Conservation (phyloP, 1,139 yeast genomes). For the Suhomyces terraborum region DNA sequence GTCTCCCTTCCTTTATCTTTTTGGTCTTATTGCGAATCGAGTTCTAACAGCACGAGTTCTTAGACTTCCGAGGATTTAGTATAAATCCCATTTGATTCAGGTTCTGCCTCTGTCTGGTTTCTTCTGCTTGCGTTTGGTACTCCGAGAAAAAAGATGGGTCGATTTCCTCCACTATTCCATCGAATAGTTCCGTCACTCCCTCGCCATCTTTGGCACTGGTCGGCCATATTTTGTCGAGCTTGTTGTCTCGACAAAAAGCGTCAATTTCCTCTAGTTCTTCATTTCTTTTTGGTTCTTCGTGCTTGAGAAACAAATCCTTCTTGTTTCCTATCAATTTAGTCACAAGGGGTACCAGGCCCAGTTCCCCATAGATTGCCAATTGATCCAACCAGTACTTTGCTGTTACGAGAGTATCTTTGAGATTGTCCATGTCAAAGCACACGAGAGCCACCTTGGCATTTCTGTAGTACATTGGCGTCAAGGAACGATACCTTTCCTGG, state of each 20-base stretch:
- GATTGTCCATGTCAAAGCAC: slow-evolving; percentile 40
- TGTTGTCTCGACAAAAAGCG: slow-evolving; percentile 12
- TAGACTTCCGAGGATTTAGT: slow-evolving; percentile 4
- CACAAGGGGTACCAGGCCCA: slow-evolving; percentile 20
- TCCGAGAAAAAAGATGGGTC: slow-evolving; percentile 29
- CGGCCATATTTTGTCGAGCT: slow-evolving; percentile 21
- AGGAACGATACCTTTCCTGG: slow-evolving; percentile 49
- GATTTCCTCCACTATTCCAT: slow-evolving; percentile 45
- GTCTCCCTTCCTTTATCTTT: too few species aligned
- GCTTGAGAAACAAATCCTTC: slow-evolving; percentile 13
- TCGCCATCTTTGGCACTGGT: slow-evolving; percentile 53
- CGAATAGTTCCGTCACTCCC: slow-evolving; percentile 47
- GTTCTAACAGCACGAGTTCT: slow-evolving; percentile 5
- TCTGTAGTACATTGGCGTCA: slow-evolving; percentile 53
- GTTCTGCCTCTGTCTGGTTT: not conserved
- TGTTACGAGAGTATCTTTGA: slow-evolving; percentile 35
- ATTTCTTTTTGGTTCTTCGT: not conserved
- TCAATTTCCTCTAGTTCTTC: slow-evolving; percentile 9
- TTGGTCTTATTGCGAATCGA: too few species aligned
- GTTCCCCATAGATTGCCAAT: slow-evolving; percentile 31
- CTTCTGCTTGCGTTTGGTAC: slow-evolving; percentile 6
- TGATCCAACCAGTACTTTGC: slow-evolving; percentile 52
- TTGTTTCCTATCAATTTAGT: slow-evolving; percentile 21
- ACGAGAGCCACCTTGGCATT: slow-evolving; percentile 41
- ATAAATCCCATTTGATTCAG: slow-evolving; percentile 5